Conservation (phyloP, 257 asterid genomes). For the Linderniella brevidens region DNA sequence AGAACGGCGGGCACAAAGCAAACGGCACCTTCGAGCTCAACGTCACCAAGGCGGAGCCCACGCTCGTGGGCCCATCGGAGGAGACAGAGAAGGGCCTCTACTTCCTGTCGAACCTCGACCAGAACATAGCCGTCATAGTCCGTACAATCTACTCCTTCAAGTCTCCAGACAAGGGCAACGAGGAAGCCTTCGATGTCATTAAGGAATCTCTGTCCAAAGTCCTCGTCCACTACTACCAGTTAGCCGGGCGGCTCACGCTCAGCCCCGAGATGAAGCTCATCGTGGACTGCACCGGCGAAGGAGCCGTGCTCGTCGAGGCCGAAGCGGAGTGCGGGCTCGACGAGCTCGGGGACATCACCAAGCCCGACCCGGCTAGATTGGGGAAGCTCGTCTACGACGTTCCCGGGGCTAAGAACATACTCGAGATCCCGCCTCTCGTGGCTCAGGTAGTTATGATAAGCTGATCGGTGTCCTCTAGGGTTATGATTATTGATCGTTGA, state of each 20-base stretch:
- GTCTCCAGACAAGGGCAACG: conserved; percentile 40
- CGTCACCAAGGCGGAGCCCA: conserved; percentile 42
- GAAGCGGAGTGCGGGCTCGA: conserved; percentile 47
- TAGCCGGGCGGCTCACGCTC: conserved; percentile 54
- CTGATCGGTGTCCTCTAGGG: not conserved
- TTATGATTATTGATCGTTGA: not conserved
- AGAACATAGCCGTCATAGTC: conserved; percentile 68
- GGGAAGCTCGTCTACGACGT: conserved; percentile 79
- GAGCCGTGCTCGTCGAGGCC: conserved; percentile 81
- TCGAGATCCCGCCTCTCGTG: conserved; percentile 71
- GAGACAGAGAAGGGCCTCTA: conserved; percentile 41
- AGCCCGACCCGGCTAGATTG: conserved; percentile 66
- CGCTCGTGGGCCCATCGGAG: conserved; percentile 44
- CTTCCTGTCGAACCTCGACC: conserved; percentile 69
- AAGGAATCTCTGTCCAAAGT: conserved; percentile 56
- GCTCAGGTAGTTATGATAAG: conserved; percentile 67
- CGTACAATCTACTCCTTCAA: conserved; percentile 72
- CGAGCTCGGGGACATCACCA: conserved; percentile 53
- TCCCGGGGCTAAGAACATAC: conserved; percentile 49
- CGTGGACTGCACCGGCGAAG: conserved; percentile 68
- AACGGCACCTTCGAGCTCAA: conserved; percentile 20
- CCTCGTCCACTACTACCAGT: conserved; percentile 55
- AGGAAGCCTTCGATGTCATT: conserved; percentile 28
- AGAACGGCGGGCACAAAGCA: conserved; percentile 12
- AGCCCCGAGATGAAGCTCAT: conserved; percentile 61